Evolutionary conservation across 108 stramenopile species (phyloP), one percentile per base, ranked within the genome.

Genomic region (Nitzschia inconspicua): DNA sequence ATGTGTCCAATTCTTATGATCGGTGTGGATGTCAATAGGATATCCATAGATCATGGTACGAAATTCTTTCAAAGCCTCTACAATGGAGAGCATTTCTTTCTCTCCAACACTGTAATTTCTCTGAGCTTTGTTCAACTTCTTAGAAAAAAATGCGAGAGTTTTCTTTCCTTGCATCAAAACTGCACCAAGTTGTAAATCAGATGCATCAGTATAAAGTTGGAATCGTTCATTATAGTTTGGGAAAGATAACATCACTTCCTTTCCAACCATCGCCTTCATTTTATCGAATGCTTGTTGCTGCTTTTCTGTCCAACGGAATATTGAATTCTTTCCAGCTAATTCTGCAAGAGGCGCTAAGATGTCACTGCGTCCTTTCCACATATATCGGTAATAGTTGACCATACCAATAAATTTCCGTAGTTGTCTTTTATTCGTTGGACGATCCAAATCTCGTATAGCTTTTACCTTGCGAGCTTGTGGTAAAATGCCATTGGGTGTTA

Each of bases 181-280:
- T n/a, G n/a, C n/a, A n/a, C n/a, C n/a, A n/a, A n/a, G n/a, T n/a
- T n/a, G n/a, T n/a, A n/a, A n/a, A n/a, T n/a, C n/a, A n/a, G n/a
- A n/a, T n/a, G 73, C 77, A 61, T 79, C 65, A 0, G 69, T 65
- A 29, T 75, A 47, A 16, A 79, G 70, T 19, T 68, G 16, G 43
- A 74, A 79, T 8, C 28, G 62, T 10, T 53, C 3, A 41, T 62
- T 64, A 47, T 57, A 66, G 29, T 75, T 41, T 0, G 70, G 73
- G 46, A 49, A 75, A 2, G 59, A 13, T 1, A 61, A 25, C 1
- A 79, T 31, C 0, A 46, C 20, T 49, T 71, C 66, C 14, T 25
- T n/a, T 0, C 47, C 44, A 4, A 75, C 32, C 0, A 72, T 23
- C 32, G 34, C 19, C 46, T 78, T 78, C 44, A 70, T 70, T 10